phyloP scores from a whole-genome alignment of 2,329 filamentous ascomycete species.

The Colletotrichum tanaceti region DNA sequence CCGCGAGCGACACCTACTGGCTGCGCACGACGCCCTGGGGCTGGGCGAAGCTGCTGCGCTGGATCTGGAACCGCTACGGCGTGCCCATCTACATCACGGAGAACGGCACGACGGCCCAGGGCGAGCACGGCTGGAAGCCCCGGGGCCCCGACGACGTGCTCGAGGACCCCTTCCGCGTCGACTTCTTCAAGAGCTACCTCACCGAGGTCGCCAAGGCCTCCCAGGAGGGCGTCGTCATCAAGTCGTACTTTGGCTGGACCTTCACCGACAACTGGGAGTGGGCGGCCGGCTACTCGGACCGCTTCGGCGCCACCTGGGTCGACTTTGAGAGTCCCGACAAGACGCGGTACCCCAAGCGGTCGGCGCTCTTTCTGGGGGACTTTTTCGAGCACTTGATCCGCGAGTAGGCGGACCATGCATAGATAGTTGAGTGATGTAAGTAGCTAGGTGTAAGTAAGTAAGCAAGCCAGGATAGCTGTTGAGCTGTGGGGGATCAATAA shows the following conservation, averaged over 20 bases:
- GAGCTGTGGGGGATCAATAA: no score
- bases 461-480: no score
- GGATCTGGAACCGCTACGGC: constrained; percentile 55
- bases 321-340: constrained; percentile 52
- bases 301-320: constrained; percentile 56
- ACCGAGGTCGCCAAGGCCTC: constrained; percentile 53
- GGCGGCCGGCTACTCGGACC: constrained; percentile 54
- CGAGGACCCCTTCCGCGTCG: constrained; percentile 53
- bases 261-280: constrained; percentile 59
- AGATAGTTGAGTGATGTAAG: no score
- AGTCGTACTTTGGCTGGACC: constrained; percentile 56
- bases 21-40: constrained; percentile 53
- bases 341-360: constrained; percentile 51
- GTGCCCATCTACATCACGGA: constrained; percentile 57
- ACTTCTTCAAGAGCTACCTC: constrained; percentile 54
- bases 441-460: no score
- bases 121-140: constrained; percentile 51
- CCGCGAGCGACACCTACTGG: constrained; percentile 54
- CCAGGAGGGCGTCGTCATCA: constrained; percentile 52
- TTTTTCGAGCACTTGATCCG: constrained; percentile 47
- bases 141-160: constrained; percentile 48
- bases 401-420: background rate
- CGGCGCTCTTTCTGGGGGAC: constrained; percentile 47
- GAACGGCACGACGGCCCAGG: constrained; percentile 55
- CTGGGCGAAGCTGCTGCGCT: constrained; percentile 52